Evolutionary conservation across 441 rosid species (phyloP).

Genomic region (Lepidium campestre): DNA sequence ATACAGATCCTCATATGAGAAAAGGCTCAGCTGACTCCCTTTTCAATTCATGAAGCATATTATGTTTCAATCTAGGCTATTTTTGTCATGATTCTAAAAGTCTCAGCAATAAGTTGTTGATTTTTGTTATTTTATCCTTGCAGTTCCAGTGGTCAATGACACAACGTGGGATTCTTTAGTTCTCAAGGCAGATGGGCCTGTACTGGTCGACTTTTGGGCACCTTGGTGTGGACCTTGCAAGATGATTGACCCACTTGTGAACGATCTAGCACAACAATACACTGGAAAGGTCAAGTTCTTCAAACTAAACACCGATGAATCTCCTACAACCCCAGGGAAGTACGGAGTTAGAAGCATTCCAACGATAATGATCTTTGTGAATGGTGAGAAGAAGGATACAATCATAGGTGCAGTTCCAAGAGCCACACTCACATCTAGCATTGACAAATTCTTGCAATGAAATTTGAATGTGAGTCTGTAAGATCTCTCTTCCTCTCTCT

Average conservation of each 20-base stretch:
- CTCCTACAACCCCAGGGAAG: constrained; percentile 44
- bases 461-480: constrained; percentile 14
- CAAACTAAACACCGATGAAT: constrained; percentile 59
- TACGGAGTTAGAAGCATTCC: constrained; percentile 72
- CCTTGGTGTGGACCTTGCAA: constrained; percentile 89
- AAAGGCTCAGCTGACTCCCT: not conserved
- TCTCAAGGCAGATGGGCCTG: constrained; percentile 59
- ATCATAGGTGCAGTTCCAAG: constrained; percentile 66
- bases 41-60: not conserved
- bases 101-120: not conserved
- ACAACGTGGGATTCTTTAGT: constrained; percentile 67
- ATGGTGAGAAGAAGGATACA: constrained; percentile 67
- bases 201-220: constrained; percentile 73
- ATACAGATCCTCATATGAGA: not conserved
- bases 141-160: constrained; percentile 61
- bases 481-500: constrained; percentile 16
- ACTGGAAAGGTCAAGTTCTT: constrained; percentile 53
- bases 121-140: constrained; percentile 8
- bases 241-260: constrained; percentile 56
- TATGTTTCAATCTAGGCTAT: not conserved
- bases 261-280: constrained; percentile 52
- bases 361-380: constrained; percentile 51
- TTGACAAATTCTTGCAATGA: constrained; percentile 53
- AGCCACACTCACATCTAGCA: constrained; percentile 43
- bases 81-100: not conserved